phyloP scores from a whole-genome alignment of 441 rosid species.

The Geranium incanum region DNA sequence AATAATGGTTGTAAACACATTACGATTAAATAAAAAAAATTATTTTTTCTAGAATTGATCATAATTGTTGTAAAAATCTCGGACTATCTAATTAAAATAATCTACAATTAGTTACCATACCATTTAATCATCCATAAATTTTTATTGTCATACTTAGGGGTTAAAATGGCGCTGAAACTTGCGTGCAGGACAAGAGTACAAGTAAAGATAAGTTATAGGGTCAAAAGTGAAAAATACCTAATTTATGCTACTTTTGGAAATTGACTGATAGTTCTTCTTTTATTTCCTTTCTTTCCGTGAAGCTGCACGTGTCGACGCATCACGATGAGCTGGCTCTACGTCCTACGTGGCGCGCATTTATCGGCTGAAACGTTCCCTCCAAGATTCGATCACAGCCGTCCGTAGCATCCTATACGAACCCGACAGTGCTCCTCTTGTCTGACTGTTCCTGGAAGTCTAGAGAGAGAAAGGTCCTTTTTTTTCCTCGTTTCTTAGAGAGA shows the following conservation, averaged over 20 bases:
- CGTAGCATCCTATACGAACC: constrained; percentile 26
- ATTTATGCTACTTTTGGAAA: not conserved
- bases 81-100: no score
- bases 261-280: not conserved
- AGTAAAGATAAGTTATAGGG: not conserved
- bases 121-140: no score
- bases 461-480: constrained; percentile 14
- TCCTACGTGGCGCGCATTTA: constrained; percentile 35
- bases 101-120: no score
- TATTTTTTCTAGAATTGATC: no score
- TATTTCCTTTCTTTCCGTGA: constrained; percentile 16
- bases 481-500: constrained; percentile 15
- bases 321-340: constrained; percentile 35
- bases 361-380: constrained; percentile 21
- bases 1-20: no score
- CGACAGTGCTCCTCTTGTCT: constrained; percentile 37
- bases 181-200: no score
- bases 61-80: no score
- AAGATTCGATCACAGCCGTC: constrained; percentile 51
- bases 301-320: constrained; percentile 36
- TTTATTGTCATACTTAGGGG: no score
- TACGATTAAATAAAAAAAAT: no score
- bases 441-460: constrained; percentile 46
- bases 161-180: no score
- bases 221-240: not conserved